Base-by-base conservation (phyloP, 2,329 filamentous ascomycete genomes). In the Cephalotrichum gorgonifer region DNA sequence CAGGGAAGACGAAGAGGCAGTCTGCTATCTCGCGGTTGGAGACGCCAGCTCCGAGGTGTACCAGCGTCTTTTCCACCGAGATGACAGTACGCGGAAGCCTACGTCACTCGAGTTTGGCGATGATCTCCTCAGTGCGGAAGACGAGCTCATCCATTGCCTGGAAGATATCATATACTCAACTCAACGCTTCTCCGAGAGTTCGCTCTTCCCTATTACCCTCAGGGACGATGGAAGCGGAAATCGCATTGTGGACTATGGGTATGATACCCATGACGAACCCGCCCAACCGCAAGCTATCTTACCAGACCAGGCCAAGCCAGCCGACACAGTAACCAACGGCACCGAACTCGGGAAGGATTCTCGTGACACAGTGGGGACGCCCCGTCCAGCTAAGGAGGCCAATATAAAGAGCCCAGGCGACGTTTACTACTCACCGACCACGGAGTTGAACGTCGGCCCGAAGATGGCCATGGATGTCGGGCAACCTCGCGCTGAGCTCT, bases 1-100 rank as follows among this genome's bases (percentile, higher is more conserved):
- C 20, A 47, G 47, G 20, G 52, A 55, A 42, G 52, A 55, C 30
- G 42, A 43, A 28, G 50, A 54, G 25, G 31, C 52, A 26, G 42
- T 53, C 31, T 41, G 22, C 20, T 44, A 20, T 17, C 41, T 52
- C 17, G 35, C 47, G 14, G 48, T 52, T 43, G 53, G 53, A 14
- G 42, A 50, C n/a, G 22, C 17, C 15, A 44, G 15, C 23, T 49
- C 47, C 23, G 30, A 31, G 22, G 35, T 49, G 2, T 49, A 49
- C 41, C 17, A 15, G 27, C 47, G 47, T 6, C 47, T 49, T 23
- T 49, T 49, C 17, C 47, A 49, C 6, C 9, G 38, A 6, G 41
- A 23, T 14, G 25, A 15, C 17, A 31, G 25, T 25, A 26, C 7
- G 23, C 31, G 48, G 33, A 50, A 50, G 48, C 48, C 41, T 12